Percentiles rank a stretch among this genome's conserved stretches.
These are phyloP conservation scores for Sphaerosporella brunnea DNA, from an alignment of 495 filamentous ascomycete genomes.

Conservation along the genomic window DNA sequence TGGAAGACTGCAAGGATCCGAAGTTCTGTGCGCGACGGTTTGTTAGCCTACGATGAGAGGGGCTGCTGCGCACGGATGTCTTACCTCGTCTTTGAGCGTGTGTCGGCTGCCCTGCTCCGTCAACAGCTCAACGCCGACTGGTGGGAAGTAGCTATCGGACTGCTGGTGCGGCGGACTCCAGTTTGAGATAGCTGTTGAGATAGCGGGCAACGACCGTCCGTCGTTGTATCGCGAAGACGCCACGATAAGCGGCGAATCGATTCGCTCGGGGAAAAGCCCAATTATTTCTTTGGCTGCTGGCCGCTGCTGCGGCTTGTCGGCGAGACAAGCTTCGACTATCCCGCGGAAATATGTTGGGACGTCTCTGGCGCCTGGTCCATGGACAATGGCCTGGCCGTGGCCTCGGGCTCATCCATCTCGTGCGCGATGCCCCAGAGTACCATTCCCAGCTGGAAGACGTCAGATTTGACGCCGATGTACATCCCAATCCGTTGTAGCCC, in stretches of 20 bases:
- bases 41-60: no score
- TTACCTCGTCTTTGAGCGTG: neutral
- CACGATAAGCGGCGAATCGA: constrained; percentile 2
- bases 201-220: neutral
- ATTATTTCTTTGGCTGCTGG: constrained; percentile 42
- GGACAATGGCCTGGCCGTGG: constrained; percentile 51
- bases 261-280: constrained; percentile 31
- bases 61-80: no score
- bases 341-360: constrained; percentile 43
- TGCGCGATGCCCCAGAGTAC: constrained; percentile 84
- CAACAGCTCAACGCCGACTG: neutral
- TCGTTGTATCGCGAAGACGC: neutral
- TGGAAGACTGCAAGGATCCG: no score
- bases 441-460: constrained; percentile 92
- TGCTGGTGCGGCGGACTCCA: no score
- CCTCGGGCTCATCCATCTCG: constrained; percentile 77
- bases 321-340: constrained; percentile 42
- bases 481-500: constrained; percentile 87
- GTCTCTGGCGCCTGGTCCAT: constrained; percentile 29
- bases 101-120: neutral
- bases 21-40: no score
- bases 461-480: constrained; percentile 97
- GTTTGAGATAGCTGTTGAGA: no score
- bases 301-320: constrained; percentile 36
- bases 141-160: neutral